Conservation (phyloP, 768 basidiomycete genomes). For the Lactarius hatsudake region DNA sequence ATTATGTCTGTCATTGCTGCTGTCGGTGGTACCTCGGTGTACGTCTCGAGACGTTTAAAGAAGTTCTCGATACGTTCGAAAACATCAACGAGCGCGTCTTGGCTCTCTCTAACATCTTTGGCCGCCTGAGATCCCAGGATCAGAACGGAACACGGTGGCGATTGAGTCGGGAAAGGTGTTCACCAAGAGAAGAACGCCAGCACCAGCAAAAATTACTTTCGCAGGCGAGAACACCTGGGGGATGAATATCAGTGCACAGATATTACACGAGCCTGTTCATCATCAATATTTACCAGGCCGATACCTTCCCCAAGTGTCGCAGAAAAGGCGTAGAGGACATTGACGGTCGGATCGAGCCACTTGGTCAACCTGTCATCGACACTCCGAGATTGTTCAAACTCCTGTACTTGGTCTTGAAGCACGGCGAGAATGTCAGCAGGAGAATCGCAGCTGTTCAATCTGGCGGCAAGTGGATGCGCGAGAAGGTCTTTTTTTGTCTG, state of each 20-base stretch:
- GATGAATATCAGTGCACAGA: not conserved
- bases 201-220: not conserved
- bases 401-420: no score
- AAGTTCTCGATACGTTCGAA: not conserved
- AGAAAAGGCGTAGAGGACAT: not conserved
- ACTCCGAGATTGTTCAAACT: not conserved
- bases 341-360: not conserved
- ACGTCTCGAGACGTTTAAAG: not conserved
- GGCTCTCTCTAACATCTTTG: not conserved
- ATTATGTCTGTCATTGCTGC: not conserved
- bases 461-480: not conserved
- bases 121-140: not conserved
- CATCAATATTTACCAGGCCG: not conserved
- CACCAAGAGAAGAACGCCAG: not conserved
- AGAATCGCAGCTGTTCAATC: not conserved
- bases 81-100: not conserved
- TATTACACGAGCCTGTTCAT: not conserved
- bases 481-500: not conserved
- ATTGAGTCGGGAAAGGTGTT: not conserved
- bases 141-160: not conserved
- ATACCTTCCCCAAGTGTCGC: not conserved
- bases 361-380: not conserved
- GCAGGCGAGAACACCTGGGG: not conserved
- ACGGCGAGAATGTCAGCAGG: not conserved
- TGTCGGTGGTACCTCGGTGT: not conserved